Conservation (phyloP, 75 land plant species). For the Picea glauca region DNA sequence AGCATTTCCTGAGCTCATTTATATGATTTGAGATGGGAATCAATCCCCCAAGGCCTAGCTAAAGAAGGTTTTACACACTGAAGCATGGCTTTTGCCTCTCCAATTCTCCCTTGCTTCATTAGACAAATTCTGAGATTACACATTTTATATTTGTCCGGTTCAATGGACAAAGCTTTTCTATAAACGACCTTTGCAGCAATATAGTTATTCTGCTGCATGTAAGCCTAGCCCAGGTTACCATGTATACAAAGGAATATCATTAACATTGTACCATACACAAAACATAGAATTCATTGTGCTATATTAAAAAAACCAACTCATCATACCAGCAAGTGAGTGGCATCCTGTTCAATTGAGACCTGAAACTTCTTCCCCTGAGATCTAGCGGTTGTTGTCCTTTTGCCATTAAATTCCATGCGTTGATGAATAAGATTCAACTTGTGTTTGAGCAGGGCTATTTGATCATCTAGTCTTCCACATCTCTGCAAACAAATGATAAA, state of each 20-base stretch:
- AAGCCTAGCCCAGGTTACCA: constrained; percentile 96
- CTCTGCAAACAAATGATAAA: constrained; percentile 33
- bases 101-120: constrained; percentile 36
- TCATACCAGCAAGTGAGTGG: constrained; percentile 83
- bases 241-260: constrained; percentile 13
- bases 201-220: constrained; percentile 74
- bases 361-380: constrained; percentile 99
- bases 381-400: constrained; percentile 86
- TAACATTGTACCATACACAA: not conserved
- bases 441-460: constrained; percentile 70
- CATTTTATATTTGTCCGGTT: constrained; percentile 64
- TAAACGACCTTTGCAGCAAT: constrained; percentile 49
- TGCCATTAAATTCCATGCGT: constrained; percentile 96
- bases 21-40: constrained; percentile 91
- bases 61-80: constrained; percentile 31
- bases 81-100: constrained; percentile 39
- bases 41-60: constrained; percentile 66
- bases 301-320: not conserved
- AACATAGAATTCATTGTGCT: not conserved
- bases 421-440: constrained; percentile 84
- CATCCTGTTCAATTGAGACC: constrained; percentile 88
- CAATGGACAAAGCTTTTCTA: constrained; percentile 56
- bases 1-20: constrained; percentile 94
- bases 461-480: constrained; percentile 95
- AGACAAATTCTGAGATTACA: constrained; percentile 54